phyloP scores from a whole-genome alignment of 1,139 yeast species.

The Geotrichum restrictum region DNA sequence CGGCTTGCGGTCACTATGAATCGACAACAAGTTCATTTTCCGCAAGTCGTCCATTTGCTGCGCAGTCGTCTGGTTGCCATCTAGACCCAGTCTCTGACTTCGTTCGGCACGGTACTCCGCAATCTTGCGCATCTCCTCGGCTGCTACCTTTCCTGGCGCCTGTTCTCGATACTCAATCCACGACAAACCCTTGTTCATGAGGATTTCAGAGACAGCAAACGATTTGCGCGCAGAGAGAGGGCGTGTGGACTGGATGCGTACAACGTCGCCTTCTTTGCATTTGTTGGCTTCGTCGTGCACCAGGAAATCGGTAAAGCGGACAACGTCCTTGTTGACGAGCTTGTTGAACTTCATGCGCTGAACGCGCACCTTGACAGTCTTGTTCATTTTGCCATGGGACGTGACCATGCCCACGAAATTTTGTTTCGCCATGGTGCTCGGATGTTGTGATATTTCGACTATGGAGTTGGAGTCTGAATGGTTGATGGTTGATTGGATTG shows the following conservation, averaged over 20 bases:
- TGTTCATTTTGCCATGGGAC: slow-evolving; percentile 93
- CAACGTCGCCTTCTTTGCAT: slow-evolving; percentile 93
- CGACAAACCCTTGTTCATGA: slow-evolving; percentile 85
- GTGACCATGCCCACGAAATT: slow-evolving; percentile 89
- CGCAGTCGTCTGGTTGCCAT: slow-evolving; percentile 29
- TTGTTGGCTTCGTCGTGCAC: slow-evolving; percentile 92
- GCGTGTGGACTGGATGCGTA: slow-evolving; percentile 85
- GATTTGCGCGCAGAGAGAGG: slow-evolving; percentile 78
- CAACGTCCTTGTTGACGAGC: slow-evolving; percentile 68
- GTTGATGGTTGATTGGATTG: not conserved
- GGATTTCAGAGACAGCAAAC: slow-evolving; percentile 92
- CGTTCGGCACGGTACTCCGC: slow-evolving; percentile 42
- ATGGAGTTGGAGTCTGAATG: not conserved
- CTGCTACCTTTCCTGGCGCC: slow-evolving; percentile 61
- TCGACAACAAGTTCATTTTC: slow-evolving; percentile 19
- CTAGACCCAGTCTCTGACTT: slow-evolving; percentile 30
- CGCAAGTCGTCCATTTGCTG: slow-evolving; percentile 30
- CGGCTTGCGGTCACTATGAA: slow-evolving; percentile 13
- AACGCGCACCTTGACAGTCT: slow-evolving; percentile 91
- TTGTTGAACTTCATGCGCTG: slow-evolving; percentile 56
- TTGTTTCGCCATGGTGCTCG: slow-evolving; percentile 67
- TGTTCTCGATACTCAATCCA: slow-evolving; percentile 74
- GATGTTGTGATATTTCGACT: not conserved
- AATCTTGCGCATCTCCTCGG: slow-evolving; percentile 57
- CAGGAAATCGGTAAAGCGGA: slow-evolving; percentile 75